Percentiles rank a stretch among this genome's conserved stretches.
Conservation (phyloP, 495 filamentous ascomycete species). For the Achaetomiella virescens region DNA sequence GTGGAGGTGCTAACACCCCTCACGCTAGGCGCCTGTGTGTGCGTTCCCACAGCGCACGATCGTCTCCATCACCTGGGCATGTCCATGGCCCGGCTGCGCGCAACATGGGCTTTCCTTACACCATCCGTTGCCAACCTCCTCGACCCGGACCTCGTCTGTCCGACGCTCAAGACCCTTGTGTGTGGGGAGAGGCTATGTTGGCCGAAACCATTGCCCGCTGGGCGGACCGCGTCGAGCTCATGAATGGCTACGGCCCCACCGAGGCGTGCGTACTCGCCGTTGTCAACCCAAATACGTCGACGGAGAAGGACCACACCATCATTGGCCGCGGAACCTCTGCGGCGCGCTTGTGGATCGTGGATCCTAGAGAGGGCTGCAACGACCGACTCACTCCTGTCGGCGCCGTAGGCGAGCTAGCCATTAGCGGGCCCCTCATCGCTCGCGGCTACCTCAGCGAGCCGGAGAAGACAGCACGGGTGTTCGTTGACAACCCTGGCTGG, state of each 20-base stretch:
- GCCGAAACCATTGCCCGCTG: conserved; percentile 43
- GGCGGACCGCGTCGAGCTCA: conserved; percentile 43
- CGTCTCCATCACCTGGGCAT: conserved; percentile 28
- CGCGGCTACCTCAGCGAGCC: conserved; percentile 65
- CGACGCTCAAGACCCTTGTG: conserved; percentile 25
- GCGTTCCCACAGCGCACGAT: conserved; percentile 53
- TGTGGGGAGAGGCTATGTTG: conserved; percentile 27
- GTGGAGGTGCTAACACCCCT: conserved; percentile 51
- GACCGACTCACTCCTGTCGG: conserved; percentile 17
- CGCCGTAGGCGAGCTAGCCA: conserved; percentile 47
- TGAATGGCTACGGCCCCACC: conserved; percentile 56
- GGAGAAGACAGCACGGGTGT: conserved; percentile 50
- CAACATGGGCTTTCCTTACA: conserved; percentile 23
- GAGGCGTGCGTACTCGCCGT: conserved; percentile 20
- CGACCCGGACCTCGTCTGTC: conserved; percentile 20
- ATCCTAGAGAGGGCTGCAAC: conserved; percentile 5
- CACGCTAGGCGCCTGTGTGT: conserved; percentile 56
- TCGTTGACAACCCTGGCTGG: conserved; percentile 31
- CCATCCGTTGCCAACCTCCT: conserved; percentile 23
- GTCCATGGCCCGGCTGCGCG: conserved; percentile 20
- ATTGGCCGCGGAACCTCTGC: conserved; percentile 18
- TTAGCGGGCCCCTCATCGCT: conserved; percentile 42
- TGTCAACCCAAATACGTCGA: conserved; percentile 14
- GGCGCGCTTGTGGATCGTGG: conserved; percentile 20
- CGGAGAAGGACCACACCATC: conserved; percentile 8